Percentiles rank a stretch among this genome's conserved stretches.
Evolutionary conservation across 176 grass and related monocot species (phyloP).

Genomic region (Metroxylon sagu): DNA sequence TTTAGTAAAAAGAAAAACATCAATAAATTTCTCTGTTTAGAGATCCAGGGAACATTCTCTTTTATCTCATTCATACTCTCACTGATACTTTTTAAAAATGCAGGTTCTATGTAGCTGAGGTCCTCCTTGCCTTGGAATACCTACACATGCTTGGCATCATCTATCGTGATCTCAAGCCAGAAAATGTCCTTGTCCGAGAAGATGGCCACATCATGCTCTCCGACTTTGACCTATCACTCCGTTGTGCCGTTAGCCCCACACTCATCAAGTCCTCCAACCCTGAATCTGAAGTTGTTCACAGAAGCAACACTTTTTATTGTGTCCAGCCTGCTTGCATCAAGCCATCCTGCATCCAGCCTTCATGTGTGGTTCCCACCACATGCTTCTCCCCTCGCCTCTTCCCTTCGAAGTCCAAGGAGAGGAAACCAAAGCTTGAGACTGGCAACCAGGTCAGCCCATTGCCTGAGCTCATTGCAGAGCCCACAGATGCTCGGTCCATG

Average conservation of each 20-base stretch:
- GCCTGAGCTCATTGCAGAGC: conserved; percentile 65
- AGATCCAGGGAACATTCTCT: too few species aligned
- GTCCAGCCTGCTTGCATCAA: conserved; percentile 49
- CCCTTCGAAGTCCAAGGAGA: conserved; percentile 54
- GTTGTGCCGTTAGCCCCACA: conserved; percentile 54
- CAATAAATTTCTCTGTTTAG: too few species aligned
- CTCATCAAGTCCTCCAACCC: conserved; percentile 56
- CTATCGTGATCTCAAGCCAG: conserved; percentile 77
- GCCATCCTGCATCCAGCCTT: conserved; percentile 57
- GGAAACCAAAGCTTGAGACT: conserved; percentile 44
- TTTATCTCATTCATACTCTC: too few species aligned
- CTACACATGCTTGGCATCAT: conserved; percentile 85
- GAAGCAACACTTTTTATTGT: conserved; percentile 42
- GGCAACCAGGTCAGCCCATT: conserved; percentile 54
- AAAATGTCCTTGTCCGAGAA: conserved; percentile 80
- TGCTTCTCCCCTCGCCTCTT: conserved; percentile 65
- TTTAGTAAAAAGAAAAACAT: too few species aligned
- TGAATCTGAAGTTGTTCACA: conserved; percentile 29
- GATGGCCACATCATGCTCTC: conserved; percentile 90
- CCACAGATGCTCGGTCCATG: conserved; percentile 75
- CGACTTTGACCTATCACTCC: conserved; percentile 74
- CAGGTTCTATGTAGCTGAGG: conserved; percentile 79
- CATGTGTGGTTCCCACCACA: conserved; percentile 41
- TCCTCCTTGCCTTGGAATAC: conserved; percentile 72
- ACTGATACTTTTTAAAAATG: not conserved